Evolutionary conservation across 495 filamentous ascomycete genomes (phyloP).

Genomic region (Hypoxylon lienhwacheense): DNA sequence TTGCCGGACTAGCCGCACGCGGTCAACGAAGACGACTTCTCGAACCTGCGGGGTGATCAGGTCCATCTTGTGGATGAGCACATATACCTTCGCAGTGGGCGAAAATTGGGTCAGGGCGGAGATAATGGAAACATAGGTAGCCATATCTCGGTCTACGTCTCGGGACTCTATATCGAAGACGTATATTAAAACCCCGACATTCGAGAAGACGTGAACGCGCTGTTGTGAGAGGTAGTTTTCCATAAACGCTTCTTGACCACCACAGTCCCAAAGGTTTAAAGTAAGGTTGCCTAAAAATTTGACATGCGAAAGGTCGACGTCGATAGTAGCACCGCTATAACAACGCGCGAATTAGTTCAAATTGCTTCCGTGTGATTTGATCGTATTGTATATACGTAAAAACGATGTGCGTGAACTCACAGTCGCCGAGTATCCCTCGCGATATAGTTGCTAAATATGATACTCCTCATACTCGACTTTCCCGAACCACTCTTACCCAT

Average conservation of each 20-base stretch:
- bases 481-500: conserved; percentile 97
- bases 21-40: conserved; percentile 77
- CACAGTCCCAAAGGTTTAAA: conserved; percentile 97
- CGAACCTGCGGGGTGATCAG: conserved; percentile 81
- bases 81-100: conserved; percentile 81
- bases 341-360: not conserved
- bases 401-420: conserved; percentile 31
- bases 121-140: conserved; percentile 86
- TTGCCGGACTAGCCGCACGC: conserved; percentile 68
- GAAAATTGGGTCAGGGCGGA: conserved; percentile 82
- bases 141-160: conserved; percentile 86
- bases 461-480: conserved; percentile 98
- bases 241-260: conserved; percentile 98
- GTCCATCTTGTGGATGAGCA: conserved; percentile 98
- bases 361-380: not conserved
- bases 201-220: conserved; percentile 91
- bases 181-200: conserved; percentile 96
- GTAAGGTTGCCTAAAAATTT: conserved; percentile 97
- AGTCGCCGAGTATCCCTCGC: conserved; percentile 92
- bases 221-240: conserved; percentile 95
- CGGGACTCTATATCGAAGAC: conserved; percentile 98
- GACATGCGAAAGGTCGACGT: conserved; percentile 96
- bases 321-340: conserved; percentile 84
- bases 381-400: not conserved
- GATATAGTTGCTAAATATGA: conserved; percentile 98